Base-by-base conservation (phyloP, 352 stramenopile genomes). In the Phytophthora parvispora region DNA sequence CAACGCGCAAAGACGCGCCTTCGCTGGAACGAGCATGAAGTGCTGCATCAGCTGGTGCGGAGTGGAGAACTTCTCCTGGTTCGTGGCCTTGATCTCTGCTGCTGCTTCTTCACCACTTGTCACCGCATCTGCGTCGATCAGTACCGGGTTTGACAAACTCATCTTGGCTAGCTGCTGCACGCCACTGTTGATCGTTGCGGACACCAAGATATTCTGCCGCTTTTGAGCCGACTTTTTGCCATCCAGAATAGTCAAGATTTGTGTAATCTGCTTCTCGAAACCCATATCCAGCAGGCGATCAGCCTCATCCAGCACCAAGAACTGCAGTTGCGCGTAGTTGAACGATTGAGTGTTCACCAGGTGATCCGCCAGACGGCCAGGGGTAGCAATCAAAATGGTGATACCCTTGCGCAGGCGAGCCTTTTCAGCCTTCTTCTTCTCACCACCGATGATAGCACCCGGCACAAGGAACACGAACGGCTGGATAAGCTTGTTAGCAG, bases 261-360 rank as follows among this genome's bases (percentile, higher is more conserved):
- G 91, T 49, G 95, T 96, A 80, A 99, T 99, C 78, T 99, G 97
- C 56, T 98, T 98, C 80, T 99, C 97, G 69, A 99, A 99, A 28
- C 98, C 98, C 98, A 99, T 99, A 78, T 99, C 98, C 16, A 99
- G 78, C 94, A 99, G 97, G 34, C 98, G 90, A 93, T 99, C 98
- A 72, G 98, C 98, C 70, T 99, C 98, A 73, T 99, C 98, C 1
- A 99, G 84, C 18, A 99, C 90, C 28, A 99, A 84, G 81, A 99
- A 94, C 42, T 94, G 91, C 32, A 99, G 95, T 28, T 77, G 77
- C 18, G 81, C 68, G 61, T 99, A 95, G 55, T 86, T 89, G 57
- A 99, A 93, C 48, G 89, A 85, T 24, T 97, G 91, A 27, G 97
- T 94, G 70, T 99, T 98, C 20, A 99, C 85, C n/a, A 99, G 75